Conservation (phyloP, 768 basidiomycete species). For the Phaffia australis region DNA sequence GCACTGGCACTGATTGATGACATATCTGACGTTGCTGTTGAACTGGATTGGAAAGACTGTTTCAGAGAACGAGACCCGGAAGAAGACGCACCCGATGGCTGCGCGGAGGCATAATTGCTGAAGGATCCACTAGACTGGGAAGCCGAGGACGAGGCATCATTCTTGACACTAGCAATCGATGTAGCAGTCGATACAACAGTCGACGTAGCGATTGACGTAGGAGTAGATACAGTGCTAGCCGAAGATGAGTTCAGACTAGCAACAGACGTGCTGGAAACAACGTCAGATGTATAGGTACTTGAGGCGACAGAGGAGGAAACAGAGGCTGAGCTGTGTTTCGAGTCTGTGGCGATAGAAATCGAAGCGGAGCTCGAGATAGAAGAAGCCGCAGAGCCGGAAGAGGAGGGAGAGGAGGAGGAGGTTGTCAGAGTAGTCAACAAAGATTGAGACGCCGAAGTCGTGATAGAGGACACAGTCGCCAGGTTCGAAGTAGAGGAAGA, state of each 20-base stretch:
- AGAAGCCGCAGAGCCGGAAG: background rate
- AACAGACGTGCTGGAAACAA: background rate
- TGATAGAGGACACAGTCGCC: too few relatives aligned
- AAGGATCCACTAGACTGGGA: background rate
- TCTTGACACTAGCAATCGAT: background rate
- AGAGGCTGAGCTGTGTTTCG: background rate
- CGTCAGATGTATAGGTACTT: background rate
- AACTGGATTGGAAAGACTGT: background rate
- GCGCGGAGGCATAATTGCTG: background rate
- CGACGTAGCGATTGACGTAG: background rate
- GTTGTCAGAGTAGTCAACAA: background rate
- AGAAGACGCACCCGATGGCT: background rate
- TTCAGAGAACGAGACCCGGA: background rate
- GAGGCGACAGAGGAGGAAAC: background rate
- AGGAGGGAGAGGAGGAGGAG: background rate
- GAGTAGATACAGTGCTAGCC: background rate
- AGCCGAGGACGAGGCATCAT: background rate
- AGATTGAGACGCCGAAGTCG: too few relatives aligned
- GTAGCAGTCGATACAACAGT: background rate
- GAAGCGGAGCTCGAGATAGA: background rate
- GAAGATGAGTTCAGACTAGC: background rate
- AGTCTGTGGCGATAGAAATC: background rate
- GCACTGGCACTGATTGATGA: constrained; percentile 5
- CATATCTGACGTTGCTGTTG: background rate
- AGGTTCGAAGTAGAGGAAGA: too few relatives aligned